A percentile compares a stretch with the other conserved stretches of the same genome.
These are phyloP conservation scores for Solidago caesia DNA, from an alignment of 129 eudicot species.

Conservation along the genomic window DNA sequence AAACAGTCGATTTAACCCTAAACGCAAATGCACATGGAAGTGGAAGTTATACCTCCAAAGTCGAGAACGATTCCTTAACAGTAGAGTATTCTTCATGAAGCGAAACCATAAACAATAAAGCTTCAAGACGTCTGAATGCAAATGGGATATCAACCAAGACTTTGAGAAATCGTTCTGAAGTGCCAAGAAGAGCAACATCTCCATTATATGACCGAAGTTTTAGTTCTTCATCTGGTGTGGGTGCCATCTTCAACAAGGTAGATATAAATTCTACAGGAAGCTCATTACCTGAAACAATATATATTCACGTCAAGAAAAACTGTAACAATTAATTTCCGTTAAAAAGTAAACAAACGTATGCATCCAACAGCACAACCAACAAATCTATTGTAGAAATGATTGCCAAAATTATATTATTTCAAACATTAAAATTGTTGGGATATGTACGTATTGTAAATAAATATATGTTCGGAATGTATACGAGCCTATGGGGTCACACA, in stretches of 20 bases:
- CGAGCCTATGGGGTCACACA: too few species aligned
- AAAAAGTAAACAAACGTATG: neutral
- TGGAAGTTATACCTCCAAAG: slow-evolving; percentile 31
- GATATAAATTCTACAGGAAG: slow-evolving; percentile 72
- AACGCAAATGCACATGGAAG: neutral
- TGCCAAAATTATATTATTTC: neutral
- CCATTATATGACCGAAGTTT: slow-evolving; percentile 68
- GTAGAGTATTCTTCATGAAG: slow-evolving; percentile 56
- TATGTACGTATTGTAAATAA: too few species aligned
- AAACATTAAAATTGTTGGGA: too few species aligned
- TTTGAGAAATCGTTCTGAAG: slow-evolving; percentile 41
- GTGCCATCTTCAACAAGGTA: slow-evolving; percentile 85
- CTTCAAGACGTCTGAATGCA: slow-evolving; percentile 42
- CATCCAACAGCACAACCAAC: neutral
- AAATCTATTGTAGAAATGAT: neutral
- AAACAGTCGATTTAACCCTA: neutral
- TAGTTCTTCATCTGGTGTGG: slow-evolving; percentile 77
- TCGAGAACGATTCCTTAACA: slow-evolving; percentile 28
- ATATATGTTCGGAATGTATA: too few species aligned
- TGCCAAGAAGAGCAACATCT: slow-evolving; percentile 44
- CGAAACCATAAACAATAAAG: slow-evolving; percentile 30
- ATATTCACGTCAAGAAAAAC: slow-evolving; percentile 5
- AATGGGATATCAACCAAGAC: slow-evolving; percentile 39
- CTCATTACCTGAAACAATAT: slow-evolving; percentile 60
- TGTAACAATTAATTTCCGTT: neutral